Conservation (phyloP, 495 filamentous ascomycete species). For the Zalerion maritima region DNA sequence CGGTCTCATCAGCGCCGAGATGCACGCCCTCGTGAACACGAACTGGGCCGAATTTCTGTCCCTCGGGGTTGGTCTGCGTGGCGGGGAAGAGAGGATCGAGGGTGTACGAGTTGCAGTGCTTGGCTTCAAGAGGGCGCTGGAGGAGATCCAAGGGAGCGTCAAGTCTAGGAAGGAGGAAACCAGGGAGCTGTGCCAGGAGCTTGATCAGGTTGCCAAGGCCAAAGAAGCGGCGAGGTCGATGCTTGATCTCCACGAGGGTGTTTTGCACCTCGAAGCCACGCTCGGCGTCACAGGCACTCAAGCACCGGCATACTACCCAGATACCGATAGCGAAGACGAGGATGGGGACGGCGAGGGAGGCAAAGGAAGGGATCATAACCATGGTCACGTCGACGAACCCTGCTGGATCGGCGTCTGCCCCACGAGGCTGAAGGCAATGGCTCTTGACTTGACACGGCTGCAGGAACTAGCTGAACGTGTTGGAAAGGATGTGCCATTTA, state of each 20-base stretch:
- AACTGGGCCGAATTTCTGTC: slow-evolving; percentile 85
- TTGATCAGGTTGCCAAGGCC: slow-evolving; percentile 21
- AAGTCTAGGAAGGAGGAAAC: slow-evolving; percentile 31
- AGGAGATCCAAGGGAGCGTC: slow-evolving; percentile 34
- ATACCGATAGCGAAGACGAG: slow-evolving; percentile 12
- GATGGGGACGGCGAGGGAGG: slow-evolving; percentile 10
- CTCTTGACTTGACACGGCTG: slow-evolving; percentile 25
- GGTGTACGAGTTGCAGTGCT: slow-evolving; percentile 78
- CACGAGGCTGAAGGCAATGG: slow-evolving; percentile 26
- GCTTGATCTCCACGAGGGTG: slow-evolving; percentile 52
- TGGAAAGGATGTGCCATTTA: slow-evolving; percentile 25
- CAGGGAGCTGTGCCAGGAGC: slow-evolving; percentile 22
- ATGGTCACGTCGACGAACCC: slow-evolving; percentile 8
- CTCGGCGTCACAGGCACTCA: slow-evolving; percentile 32
- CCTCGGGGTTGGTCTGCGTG: slow-evolving; percentile 64
- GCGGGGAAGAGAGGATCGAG: slow-evolving; percentile 83
- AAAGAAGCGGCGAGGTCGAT: slow-evolving; percentile 47
- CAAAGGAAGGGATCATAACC: slow-evolving; percentile 13
- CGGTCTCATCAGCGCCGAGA: slow-evolving; percentile 60
- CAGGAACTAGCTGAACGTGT: slow-evolving; percentile 25
- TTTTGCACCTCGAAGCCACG: slow-evolving; percentile 60
- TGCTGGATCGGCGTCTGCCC: slow-evolving; percentile 24
- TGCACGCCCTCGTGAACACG: slow-evolving; percentile 84
- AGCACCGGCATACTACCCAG: slow-evolving; percentile 13
- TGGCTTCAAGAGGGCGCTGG: slow-evolving; percentile 68